Evolutionary conservation across 2,329 filamentous ascomycete species (phyloP).

Genomic region (Aspergillus uvarum): DNA sequence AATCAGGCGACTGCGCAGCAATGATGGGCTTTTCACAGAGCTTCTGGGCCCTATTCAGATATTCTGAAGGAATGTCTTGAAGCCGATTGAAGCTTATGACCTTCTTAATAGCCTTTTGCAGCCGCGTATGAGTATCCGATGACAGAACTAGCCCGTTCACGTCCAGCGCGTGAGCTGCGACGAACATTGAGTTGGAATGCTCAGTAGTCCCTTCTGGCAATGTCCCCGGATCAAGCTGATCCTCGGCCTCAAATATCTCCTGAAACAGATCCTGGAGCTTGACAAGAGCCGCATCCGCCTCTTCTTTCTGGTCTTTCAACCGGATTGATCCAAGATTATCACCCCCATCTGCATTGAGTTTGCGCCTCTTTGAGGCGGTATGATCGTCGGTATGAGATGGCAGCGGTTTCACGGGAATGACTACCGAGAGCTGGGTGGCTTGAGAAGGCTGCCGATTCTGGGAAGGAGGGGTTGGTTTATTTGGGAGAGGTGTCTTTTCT

Average conservation of each 20-base stretch:
- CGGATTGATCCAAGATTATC: slow-evolving; percentile 61
- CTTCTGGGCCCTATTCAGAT: slow-evolving; percentile 71
- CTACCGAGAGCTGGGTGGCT: slow-evolving; percentile 44
- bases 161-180: slow-evolving; percentile 32
- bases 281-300: slow-evolving; percentile 71
- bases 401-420: slow-evolving; percentile 49
- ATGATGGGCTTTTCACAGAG: slow-evolving; percentile 75
- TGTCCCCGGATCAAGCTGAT: slow-evolving; percentile 61
- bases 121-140: slow-evolving; percentile 64
- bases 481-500: slow-evolving; percentile 22
- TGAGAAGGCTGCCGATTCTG: slow-evolving; percentile 22
- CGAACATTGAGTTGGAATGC: slow-evolving; percentile 55
- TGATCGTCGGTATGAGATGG: slow-evolving; percentile 41
- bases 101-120: slow-evolving; percentile 72
- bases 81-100: slow-evolving; percentile 70
- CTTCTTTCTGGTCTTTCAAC: slow-evolving; percentile 73
- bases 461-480: slow-evolving; percentile 49
- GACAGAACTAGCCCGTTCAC: slow-evolving; percentile 57
- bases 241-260: slow-evolving; percentile 75
- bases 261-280: slow-evolving; percentile 69
- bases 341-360: slow-evolving; percentile 55
- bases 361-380: slow-evolving; percentile 43
- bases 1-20: slow-evolving; percentile 63
- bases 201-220: slow-evolving; percentile 41
- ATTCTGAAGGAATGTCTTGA: slow-evolving; percentile 69